Evolutionary conservation across 2,329 filamentous ascomycete species (phyloP).

Genomic region (Seiridium unicorne): DNA sequence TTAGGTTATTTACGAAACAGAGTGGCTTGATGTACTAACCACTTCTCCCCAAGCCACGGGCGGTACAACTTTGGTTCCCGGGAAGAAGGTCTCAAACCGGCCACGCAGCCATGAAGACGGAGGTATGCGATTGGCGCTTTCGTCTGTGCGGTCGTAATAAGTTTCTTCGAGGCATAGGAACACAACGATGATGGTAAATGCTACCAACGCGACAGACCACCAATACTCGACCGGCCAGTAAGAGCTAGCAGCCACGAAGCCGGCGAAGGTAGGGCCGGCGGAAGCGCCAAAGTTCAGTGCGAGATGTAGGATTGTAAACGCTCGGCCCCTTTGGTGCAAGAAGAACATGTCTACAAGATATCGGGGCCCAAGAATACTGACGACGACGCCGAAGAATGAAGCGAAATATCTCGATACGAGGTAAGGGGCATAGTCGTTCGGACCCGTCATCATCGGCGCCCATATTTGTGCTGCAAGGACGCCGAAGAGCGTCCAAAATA

Average conservation of each 20-base stretch:
- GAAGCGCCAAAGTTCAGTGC: background rate
- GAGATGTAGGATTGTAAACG: background rate
- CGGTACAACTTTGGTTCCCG: background rate
- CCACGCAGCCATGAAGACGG: background rate
- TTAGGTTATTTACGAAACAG: background rate
- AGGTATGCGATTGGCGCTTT: background rate
- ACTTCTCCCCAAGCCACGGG: background rate
- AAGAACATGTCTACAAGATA: background rate
- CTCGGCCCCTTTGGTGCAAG: slow-evolving; percentile 1
- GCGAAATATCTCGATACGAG: background rate
- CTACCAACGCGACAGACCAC: background rate
- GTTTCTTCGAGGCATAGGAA: background rate
- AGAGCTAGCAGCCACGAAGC: background rate
- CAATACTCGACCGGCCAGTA: background rate
- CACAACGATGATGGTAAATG: background rate
- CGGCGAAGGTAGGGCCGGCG: background rate
- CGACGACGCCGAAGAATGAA: background rate
- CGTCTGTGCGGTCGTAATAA: background rate
- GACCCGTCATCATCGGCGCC: background rate
- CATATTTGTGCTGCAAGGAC: background rate
- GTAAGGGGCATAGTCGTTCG: background rate
- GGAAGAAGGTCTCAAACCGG: background rate
- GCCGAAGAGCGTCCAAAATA: background rate
- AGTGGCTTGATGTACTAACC: background rate
- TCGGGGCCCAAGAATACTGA: background rate